Evolutionary conservation across 148 eudicot species (phyloP), one percentile per base, ranked within the genome.

Genomic region (Talinum fruticosum): DNA sequence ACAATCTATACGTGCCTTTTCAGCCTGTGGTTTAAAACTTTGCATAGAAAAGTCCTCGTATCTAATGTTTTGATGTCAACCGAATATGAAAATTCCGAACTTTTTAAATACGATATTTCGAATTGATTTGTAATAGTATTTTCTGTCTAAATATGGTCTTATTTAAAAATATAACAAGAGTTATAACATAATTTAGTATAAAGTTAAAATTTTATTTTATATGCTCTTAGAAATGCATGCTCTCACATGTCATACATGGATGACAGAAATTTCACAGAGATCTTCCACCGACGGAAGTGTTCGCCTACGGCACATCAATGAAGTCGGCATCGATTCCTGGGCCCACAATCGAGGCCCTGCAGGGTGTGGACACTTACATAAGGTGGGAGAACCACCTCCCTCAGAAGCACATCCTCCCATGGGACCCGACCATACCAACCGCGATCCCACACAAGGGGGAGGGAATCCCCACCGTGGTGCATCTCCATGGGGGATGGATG

Each of bases 401-500:
- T 24, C 34, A 79, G 19, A 75, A 86, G 38, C 98, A 94, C 90
- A 89, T 94, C 41, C 88, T 94, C 1, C 98, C 97, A 1, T 94
- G 90, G 92, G 97, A 94, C 72, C 90, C 88, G 16, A 90, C 97
- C 26, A 88, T 94, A 16, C 98, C 97, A 6, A 89, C 92, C 0
- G 97, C 98, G 23, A 75, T 69, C 41, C 91, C 98, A 1, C 64
- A 75, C 10, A 82, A 76, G 53, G 65, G 76, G 16, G 69, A 35
- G 12, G 92, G 98, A 23, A 53, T 94, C 26, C 97, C 98, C 0
- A 94, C 98, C 0, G 97, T 94, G 54, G 96, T 90, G 44, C 98
- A 94, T 79, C 89, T 94, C 77, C 98, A 94, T 37, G 98, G 98
- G 10, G 86, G 44, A 87, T 94, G 54, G 87, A 85, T 54, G 91